Evolutionary conservation across 148 eudicot genomes (phyloP).

Genomic region (Rhododendron vialii): DNA sequence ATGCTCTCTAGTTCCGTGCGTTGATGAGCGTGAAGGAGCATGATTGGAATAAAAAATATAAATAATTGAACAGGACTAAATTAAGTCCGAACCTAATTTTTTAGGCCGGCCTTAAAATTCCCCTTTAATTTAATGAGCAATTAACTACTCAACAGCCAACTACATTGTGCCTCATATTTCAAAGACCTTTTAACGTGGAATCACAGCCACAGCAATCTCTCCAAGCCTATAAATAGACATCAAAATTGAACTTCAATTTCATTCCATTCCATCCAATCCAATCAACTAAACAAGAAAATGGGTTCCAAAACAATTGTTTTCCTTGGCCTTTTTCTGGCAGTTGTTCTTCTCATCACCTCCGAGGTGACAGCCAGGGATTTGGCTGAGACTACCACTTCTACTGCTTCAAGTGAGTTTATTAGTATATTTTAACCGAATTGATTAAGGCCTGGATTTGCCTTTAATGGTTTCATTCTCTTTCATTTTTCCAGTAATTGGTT

Average conservation of each 20-base stretch:
- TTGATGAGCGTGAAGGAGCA: no score
- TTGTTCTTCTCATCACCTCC: slow-evolving; percentile 13
- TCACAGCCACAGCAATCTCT: no score
- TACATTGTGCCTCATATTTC: background rate
- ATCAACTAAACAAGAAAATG: slow-evolving; percentile 7
- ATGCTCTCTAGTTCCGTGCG: no score
- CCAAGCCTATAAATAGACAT: background rate
- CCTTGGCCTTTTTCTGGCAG: slow-evolving; percentile 17
- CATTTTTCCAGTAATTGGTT: background rate
- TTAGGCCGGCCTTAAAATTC: no score
- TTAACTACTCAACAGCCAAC: no score
- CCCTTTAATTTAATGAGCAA: no score
- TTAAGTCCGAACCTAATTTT: no score
- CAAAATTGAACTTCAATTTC: background rate
- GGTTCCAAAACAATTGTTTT: slow-evolving; percentile 15
- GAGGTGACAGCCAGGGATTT: slow-evolving; percentile 20
- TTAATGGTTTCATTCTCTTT: background rate
- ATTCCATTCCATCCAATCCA: background rate
- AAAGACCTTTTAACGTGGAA: background rate
- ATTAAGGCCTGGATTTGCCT: background rate
- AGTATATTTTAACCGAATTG: background rate
- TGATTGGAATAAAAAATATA: no score
- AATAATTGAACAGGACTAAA: no score
- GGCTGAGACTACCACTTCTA: background rate
- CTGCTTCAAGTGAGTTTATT: background rate